A percentile compares a stretch with the other conserved stretches of the same genome.
These are phyloP conservation scores for Cyamopsis tetragonoloba DNA, from an alignment of 306 rosid species.

Conservation along the genomic window DNA sequence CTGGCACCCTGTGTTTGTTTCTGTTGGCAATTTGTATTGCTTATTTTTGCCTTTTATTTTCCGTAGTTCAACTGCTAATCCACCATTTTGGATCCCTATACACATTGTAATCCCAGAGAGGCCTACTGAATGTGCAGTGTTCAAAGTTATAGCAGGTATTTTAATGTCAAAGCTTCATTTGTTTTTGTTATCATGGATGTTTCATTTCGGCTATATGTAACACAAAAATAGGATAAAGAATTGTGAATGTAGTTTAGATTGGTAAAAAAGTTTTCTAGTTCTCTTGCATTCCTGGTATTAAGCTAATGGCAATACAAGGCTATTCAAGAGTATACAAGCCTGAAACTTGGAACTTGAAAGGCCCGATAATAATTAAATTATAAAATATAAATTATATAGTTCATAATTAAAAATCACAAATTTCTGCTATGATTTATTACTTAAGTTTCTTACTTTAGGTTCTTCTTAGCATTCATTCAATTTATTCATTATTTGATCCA, in stretches of 20 bases:
- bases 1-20: slow-evolving; percentile 18
- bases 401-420: too few species aligned
- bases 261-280: not conserved
- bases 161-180: slow-evolving; percentile 27
- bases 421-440: too few species aligned
- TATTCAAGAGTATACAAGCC: not conserved
- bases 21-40: slow-evolving; percentile 16
- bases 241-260: not conserved
- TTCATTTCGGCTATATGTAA: not conserved
- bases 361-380: too few species aligned
- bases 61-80: slow-evolving; percentile 73
- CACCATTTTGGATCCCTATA: slow-evolving; percentile 99
- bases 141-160: slow-evolving; percentile 93
- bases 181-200: slow-evolving; percentile 9
- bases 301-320: not conserved
- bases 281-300: not conserved
- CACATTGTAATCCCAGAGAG: slow-evolving; percentile 95
- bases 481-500: too few species aligned
- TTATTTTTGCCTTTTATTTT: slow-evolving; percentile 16
- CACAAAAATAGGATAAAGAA: not conserved
- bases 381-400: too few species aligned
- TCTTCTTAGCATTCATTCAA: too few species aligned
- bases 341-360: too few species aligned
- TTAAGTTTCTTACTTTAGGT: too few species aligned
- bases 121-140: slow-evolving; percentile 92